These are phyloP conservation scores for Cordyceps cicadae DNA, from an alignment of 2,329 filamentous ascomycete genomes.

Conservation along the genomic window DNA sequence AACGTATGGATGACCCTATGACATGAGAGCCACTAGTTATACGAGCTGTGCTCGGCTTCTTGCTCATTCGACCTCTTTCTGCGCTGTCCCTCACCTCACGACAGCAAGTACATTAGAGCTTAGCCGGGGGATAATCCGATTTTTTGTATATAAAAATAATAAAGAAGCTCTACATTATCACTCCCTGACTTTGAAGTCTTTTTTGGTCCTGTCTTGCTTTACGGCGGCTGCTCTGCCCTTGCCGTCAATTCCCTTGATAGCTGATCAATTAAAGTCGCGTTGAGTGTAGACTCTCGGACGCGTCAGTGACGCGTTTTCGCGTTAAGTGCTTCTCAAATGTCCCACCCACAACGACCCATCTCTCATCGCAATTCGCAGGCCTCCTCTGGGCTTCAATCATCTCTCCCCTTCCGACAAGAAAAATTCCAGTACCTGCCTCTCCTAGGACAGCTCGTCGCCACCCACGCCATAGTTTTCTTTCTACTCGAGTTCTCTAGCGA, in stretches of 20 bases:
- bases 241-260: background rate
- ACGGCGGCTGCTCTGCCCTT: background rate
- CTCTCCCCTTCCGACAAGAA: background rate
- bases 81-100: no score
- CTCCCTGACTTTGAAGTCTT: background rate
- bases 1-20: no score
- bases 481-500: background rate
- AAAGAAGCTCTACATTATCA: background rate
- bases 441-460: background rate
- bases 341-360: background rate
- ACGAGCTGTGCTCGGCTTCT: no score
- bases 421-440: background rate
- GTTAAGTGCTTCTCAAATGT: slow-evolving; percentile 8
- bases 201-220: background rate
- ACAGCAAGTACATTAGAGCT: no score
- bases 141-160: background rate
- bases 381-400: background rate
- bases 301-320: slow-evolving; percentile 7
- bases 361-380: background rate
- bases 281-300: slow-evolving; percentile 1
- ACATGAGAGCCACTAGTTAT: background rate
- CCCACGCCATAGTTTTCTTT: background rate
- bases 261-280: slow-evolving; percentile 12
- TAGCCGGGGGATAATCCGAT: no score
- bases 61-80: no score